Evolutionary conservation across 2,329 filamentous ascomycete genomes (phyloP), one percentile per base, ranked within the genome.

Genomic region (Venturia aucupariae): DNA sequence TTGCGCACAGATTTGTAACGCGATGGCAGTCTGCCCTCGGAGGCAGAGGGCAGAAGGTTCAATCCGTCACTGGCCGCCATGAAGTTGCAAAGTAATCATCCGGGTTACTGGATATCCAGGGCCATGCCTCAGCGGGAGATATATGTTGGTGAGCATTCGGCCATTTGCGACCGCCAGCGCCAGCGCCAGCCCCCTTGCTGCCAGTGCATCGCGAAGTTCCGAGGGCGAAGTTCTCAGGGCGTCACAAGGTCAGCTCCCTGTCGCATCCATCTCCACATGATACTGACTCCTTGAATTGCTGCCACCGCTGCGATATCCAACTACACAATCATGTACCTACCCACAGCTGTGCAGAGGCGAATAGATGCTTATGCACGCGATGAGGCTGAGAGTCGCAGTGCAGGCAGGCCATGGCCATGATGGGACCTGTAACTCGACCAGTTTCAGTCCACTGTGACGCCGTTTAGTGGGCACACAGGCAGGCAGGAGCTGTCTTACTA

Each of bases 1-100:
- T 78, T 78, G 65, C 84, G 76, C 64, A 85, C 82, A 38, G 82
- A 84, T 67, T 83, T 78, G 73, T 86, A 86, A n/a, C 51, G 51
- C 27, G 51, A 57, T 19, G 51, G 46, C 8, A 51, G 51, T 35
- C 51, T 35, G 8, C 27, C 51, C 27, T 57, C 51, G 13, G 51
- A 27, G 46, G 46, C 2, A 3, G 5, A 38, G n/a, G n/a, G 44
- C 44, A 24, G 19, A 24, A 22, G 51, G 24, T 22, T 57, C 27
- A 35, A 6, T 32, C 27, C 30, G 17, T 57, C 51, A n/a, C 51
- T 57, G 51, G 51, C 51, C 51, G 35, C n/a, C n/a, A n/a, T n/a
- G n/a, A n/a, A n/a, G n/a, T 57, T 30, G 4, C 39, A 22, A 24
- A 24, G 24, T 24, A 8, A 17, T 22, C 15, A 19, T 54, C 24